phyloP scores from a whole-genome alignment of 495 filamentous ascomycete genomes.

The Talaromyces wortmannii region DNA sequence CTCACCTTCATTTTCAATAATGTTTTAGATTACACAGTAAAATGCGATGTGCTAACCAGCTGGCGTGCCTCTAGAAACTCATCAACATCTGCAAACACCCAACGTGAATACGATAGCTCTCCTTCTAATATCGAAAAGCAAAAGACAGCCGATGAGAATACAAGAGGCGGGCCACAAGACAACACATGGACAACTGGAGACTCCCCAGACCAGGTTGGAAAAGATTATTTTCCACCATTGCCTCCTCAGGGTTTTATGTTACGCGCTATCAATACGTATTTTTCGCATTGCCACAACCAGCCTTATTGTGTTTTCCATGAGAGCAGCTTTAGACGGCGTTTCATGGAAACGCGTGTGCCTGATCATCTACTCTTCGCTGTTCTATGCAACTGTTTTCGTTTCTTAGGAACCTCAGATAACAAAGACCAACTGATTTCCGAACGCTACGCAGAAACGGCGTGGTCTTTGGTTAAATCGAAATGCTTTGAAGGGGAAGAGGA shows the following conservation, averaged over 20 bases:
- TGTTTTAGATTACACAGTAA: not conserved
- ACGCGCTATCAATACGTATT: constrained; percentile 10
- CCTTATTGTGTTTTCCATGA: constrained; percentile 24
- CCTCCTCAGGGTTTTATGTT: not conserved
- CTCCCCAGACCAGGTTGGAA: not conserved
- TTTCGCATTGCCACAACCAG: constrained; percentile 22
- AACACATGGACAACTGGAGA: not conserved
- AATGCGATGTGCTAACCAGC: not conserved
- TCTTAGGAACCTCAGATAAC: constrained; percentile 10
- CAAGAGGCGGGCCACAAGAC: not conserved
- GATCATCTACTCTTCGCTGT: constrained; percentile 17
- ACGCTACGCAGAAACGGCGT: constrained; percentile 18
- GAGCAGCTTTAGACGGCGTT: constrained; percentile 11
- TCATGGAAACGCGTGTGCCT: constrained; percentile 9
- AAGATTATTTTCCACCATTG: not conserved
- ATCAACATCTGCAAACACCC: not conserved
- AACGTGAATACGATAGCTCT: not conserved
- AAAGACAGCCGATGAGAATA: not conserved
- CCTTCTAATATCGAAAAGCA: not conserved
- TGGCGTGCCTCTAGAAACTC: not conserved
- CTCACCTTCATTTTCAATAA: not conserved
- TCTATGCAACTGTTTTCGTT: constrained; percentile 15
- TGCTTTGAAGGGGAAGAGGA: constrained; percentile 5
- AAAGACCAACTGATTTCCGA: constrained; percentile 13
- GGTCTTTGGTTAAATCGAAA: constrained; percentile 16